phyloP scores from a whole-genome alignment of 2,329 filamentous ascomycete species.

The Paecilomyces dactylethromorphus region DNA sequence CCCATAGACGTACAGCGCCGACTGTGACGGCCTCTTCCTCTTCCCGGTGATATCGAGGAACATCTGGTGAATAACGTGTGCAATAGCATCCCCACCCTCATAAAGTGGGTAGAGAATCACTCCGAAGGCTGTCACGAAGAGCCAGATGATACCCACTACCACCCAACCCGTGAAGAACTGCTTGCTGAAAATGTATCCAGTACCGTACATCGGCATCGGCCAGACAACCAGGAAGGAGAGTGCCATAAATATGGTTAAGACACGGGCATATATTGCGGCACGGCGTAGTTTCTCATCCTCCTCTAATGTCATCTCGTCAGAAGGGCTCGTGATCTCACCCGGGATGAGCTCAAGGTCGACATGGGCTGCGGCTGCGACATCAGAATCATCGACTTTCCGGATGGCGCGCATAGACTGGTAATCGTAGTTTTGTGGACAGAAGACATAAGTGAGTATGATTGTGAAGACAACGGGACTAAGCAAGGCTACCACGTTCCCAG shows the following conservation, averaged over 20 bases:
- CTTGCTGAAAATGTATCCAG: slow-evolving; percentile 73
- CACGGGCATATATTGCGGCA: slow-evolving; percentile 49
- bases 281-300: slow-evolving; percentile 42
- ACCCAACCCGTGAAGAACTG: slow-evolving; percentile 80
- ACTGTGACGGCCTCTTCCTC: too few relatives aligned
- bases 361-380: too few relatives aligned
- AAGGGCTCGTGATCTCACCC: slow-evolving; percentile 42
- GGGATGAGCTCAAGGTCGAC: slow-evolving; percentile 61
- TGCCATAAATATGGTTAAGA: too few relatives aligned
- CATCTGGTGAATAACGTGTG: too few relatives aligned
- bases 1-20: too few relatives aligned
- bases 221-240: slow-evolving; percentile 71
- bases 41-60: too few relatives aligned
- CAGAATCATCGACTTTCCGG: slow-evolving; percentile 69
- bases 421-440: slow-evolving; percentile 71
- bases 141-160: slow-evolving; percentile 69
- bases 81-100: too few relatives aligned
- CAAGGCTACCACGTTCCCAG: slow-evolving; percentile 75
- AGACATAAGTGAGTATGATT: slow-evolving; percentile 65
- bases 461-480: slow-evolving; percentile 70
- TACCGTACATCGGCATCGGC: slow-evolving; percentile 88
- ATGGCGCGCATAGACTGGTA: slow-evolving; percentile 81
- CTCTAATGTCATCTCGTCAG: too few relatives aligned
- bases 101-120: slow-evolving; percentile 78
- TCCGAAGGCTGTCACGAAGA: slow-evolving; percentile 64